A percentile compares a stretch with the other conserved stretches of the same genome.
phyloP scores from a whole-genome alignment of 306 rosid species.

The Luffa acutangula region DNA sequence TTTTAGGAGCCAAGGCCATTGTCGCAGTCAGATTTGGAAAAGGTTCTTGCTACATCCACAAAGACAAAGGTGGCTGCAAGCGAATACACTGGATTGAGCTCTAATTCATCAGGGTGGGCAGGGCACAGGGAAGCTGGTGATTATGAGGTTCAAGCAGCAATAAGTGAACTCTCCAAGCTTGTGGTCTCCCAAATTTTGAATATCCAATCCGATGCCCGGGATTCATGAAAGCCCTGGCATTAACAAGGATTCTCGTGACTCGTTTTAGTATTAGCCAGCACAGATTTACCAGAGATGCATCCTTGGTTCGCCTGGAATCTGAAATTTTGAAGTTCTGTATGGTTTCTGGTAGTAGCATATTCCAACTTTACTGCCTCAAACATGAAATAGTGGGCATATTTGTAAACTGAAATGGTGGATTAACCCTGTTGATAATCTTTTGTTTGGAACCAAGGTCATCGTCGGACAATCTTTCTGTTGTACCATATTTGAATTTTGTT shows the following conservation, averaged over 20 bases:
- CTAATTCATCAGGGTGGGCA: conserved; percentile 34
- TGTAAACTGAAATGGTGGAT: neutral
- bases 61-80: conserved; percentile 79
- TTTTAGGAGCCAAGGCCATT: conserved; percentile 63
- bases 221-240: neutral
- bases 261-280: neutral
- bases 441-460: neutral
- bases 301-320: neutral
- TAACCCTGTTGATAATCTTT: neutral
- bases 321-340: neutral
- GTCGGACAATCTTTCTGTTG: neutral
- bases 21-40: conserved; percentile 59
- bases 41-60: conserved; percentile 47
- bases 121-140: conserved; percentile 49
- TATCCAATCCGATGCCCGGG: conserved; percentile 56
- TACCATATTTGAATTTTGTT: neutral
- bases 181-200: conserved; percentile 67
- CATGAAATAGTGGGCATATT: neutral
- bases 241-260: neutral
- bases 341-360: neutral
- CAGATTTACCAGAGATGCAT: neutral
- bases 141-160: conserved; percentile 56
- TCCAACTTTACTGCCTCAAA: neutral
- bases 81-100: conserved; percentile 51
- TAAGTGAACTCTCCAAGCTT: conserved; percentile 66